Evolutionary conservation across 352 stramenopile genomes (phyloP).

Genomic region (Phytophthora niederhauseri): DNA sequence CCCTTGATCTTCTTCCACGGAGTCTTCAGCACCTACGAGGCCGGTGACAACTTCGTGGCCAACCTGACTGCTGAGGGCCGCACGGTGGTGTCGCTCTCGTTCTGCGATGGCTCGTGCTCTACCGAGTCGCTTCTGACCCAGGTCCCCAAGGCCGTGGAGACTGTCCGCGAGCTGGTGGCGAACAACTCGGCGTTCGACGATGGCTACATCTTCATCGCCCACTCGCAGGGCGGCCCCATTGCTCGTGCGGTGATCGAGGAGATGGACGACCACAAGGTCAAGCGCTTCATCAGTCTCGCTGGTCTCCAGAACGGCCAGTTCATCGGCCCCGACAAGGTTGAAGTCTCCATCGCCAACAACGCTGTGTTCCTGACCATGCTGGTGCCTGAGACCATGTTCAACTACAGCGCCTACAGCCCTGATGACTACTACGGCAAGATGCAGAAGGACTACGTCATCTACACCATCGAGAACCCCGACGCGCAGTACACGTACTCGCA

Average conservation of each 20-base stretch:
- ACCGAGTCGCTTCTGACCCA: conserved; percentile 30
- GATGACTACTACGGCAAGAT: conserved; percentile 39
- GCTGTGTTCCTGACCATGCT: conserved; percentile 2
- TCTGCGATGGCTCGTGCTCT: conserved; percentile 38
- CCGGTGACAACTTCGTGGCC: conserved; percentile 24
- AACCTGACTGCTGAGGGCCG: conserved; percentile 39
- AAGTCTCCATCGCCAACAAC: conserved; percentile 19
- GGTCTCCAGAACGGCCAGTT: conserved; percentile 57
- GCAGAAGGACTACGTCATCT: conserved; percentile 46
- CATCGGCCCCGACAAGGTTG: conserved; percentile 40
- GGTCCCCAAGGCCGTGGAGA: conserved; percentile 34
- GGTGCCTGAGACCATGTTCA: conserved; percentile 36
- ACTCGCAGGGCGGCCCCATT: conserved; percentile 46
- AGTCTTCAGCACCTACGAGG: conserved; percentile 21
- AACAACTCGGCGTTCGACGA: conserved; percentile 43
- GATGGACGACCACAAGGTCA: conserved; percentile 59
- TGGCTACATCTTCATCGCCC: conserved; percentile 54
- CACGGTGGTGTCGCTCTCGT: conserved; percentile 40
- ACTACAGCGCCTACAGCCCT: conserved; percentile 27
- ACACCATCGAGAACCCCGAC: conserved; percentile 33
- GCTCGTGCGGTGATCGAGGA: conserved; percentile 48
- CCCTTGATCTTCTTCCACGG: conserved; percentile 59
- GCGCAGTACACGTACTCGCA: conserved; percentile 38
- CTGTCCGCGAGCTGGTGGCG: conserved; percentile 30
- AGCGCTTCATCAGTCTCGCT: conserved; percentile 45